Evolutionary conservation across 441 rosid genomes (phyloP), one percentile per base, ranked within the genome.

Genomic region (Euphorbia schlechtendalii): DNA sequence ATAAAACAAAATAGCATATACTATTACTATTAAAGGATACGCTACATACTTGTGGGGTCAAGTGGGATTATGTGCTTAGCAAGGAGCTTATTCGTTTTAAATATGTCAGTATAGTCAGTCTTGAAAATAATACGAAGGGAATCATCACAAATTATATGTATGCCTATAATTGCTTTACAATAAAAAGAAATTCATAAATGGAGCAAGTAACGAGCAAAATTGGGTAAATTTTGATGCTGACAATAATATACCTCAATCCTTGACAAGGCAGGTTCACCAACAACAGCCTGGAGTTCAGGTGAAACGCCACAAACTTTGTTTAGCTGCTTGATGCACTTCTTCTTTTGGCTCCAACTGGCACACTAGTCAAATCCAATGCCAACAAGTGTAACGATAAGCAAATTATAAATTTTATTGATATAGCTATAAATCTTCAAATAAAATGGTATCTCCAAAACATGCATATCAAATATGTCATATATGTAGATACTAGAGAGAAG

Each of bases 91-190:
- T 90, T 92, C 98, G 88, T 92, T 78, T 88, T 92, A 79, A 92
- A 92, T 96, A 92, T 92, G 79, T 89, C 96, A 51, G 98, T 89
- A 73, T 94, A 92, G 80, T 90, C 96, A 9, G 94, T 89, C 81
- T 92, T 96, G 63, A 89, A 92, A 12, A 92, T 94, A 55, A 85
- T 62, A 27, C 96, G 92, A 34, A 92, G 71, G 17, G 92, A 94
- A 69, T 89, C 92, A 76, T 92, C 88, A 56, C 98, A 92, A 32
- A 89, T 89, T 65, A 92, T 77, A 92, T 89, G 73, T 92, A 92
- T 25, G 92, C 92, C 98, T 96, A 92, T 67, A 92, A 77, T 69
- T 90, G 97, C 86, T 83, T 92, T 80, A 92, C 98, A 74, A 92
- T 92, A 57, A n/a, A n/a, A n/a, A 9, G 25, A n/a, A 18, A 64